Base-by-base conservation (phyloP, 176 grass and related monocot genomes). In the Hordeum marinum region DNA sequence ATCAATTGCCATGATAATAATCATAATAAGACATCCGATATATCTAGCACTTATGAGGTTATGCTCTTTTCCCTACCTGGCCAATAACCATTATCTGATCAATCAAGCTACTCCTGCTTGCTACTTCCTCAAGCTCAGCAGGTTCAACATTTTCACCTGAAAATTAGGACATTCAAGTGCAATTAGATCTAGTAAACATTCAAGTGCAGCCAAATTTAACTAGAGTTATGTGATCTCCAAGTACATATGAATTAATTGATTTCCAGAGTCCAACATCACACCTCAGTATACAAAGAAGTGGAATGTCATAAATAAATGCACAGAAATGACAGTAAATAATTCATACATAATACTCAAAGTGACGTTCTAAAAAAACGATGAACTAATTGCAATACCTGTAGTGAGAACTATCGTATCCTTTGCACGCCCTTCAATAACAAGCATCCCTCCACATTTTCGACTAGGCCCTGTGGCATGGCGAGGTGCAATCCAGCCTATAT, bases 131-230 rank as follows among this genome's bases (percentile, higher is more conserved):
- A 23, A 98, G 85, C 35, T 95, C 96, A 85, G 85, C 73, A 41
- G 93, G 96, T 66, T 98, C 96, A 84, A 98, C 93, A 85, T 98
- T 98, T 90, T 98, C 96, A 81, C 96, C 96, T 98, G 72, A 42
- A 87, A 72, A 77, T 63, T 3, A 31, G 7, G 29, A 76, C 26
- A 65, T 62, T 75, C 55, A 57, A 32, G 42, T 36, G 52, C 63
- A 69, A 48, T 60, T 60, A 61, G 50, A 43, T 63, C 5, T 83
- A 63, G 48, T 25, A 25, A 42, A 41, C 6, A 83, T 62, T 77
- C 17, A 46, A 63, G 12, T 3, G 31, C 63, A 82, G 54, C 18
- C 35, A 69, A 48, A 69, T 21, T 73, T 74, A 71, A 23, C 63
- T 20, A 48, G 23, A 52, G 26, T 13, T 31, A 81, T 18, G 15